Percentiles rank a stretch among this genome's conserved stretches.
Conservation (phyloP, 2,329 filamentous ascomycete genomes). For the Colletotrichum spaethianum region DNA sequence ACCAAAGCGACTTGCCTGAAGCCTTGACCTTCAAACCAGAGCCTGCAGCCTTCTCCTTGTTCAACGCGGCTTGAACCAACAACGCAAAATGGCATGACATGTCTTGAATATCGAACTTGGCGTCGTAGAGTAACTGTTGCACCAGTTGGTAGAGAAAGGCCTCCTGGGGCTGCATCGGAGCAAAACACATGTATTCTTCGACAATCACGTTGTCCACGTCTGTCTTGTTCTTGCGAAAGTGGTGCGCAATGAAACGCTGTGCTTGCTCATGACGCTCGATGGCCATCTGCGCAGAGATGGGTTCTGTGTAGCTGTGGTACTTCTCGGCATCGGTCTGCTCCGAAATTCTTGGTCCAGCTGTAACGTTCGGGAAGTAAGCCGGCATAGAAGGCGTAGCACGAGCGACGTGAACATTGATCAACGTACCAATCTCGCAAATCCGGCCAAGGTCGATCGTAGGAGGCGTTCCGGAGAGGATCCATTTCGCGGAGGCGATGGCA, state of each 20-base stretch:
- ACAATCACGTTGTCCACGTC: constrained; percentile 44
- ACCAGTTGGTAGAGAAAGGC: constrained; percentile 47
- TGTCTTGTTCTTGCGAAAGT: constrained; percentile 51
- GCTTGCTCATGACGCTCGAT: constrained; percentile 53
- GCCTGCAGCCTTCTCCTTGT: background rate
- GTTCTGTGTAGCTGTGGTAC: constrained; percentile 49
- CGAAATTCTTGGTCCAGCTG: constrained; percentile 49
- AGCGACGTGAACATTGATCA: constrained; percentile 57
- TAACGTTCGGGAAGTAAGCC: constrained; percentile 54
- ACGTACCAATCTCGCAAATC: constrained; percentile 52
- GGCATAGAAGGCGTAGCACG: constrained; percentile 51
- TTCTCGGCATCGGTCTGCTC: constrained; percentile 52
- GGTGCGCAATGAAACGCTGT: constrained; percentile 48
- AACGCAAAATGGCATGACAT: background rate
- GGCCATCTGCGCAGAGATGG: constrained; percentile 53
- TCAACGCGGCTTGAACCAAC: background rate
- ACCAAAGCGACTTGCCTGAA: constrained; percentile 3
- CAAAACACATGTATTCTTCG: constrained; percentile 47
- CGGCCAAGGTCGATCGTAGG: constrained; percentile 53
- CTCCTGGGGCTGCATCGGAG: constrained; percentile 45
- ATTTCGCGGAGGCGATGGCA: constrained; percentile 53
- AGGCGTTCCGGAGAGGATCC: constrained; percentile 61
- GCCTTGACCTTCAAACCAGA: constrained; percentile 13
- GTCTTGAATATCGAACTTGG: constrained; percentile 47
- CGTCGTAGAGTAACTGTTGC: constrained; percentile 48